Evolutionary conservation across 108 stramenopile species (phyloP).

Genomic region (Cylindrotheca closterium): DNA sequence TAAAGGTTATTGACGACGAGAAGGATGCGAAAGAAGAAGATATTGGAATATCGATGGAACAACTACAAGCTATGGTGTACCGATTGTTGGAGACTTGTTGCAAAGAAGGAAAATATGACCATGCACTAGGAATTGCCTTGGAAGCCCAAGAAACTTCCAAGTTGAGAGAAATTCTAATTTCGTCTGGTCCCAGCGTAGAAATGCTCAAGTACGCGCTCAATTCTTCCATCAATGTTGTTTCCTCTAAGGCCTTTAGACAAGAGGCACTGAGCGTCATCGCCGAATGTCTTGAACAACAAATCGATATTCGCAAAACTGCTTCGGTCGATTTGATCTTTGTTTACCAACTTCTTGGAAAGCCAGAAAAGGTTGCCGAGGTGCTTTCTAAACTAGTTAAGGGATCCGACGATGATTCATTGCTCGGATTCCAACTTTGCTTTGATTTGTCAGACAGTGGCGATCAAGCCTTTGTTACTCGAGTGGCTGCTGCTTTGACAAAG

Average conservation of each 20-base stretch:
- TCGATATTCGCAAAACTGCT: constrained; percentile 11
- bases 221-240: constrained; percentile 52
- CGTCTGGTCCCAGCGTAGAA: constrained; percentile 13
- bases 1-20: constrained; percentile 39
- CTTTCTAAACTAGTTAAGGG: constrained; percentile 59
- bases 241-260: constrained; percentile 73
- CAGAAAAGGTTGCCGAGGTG: constrained; percentile 64
- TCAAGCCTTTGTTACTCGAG: constrained; percentile 86
- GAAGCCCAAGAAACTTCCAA: constrained; percentile 74
- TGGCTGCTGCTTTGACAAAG: constrained; percentile 43
- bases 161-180: constrained; percentile 48
- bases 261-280: constrained; percentile 74
- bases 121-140: constrained; percentile 96
- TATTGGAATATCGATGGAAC: constrained; percentile 69
- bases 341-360: constrained; percentile 74
- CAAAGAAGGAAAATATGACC: constrained; percentile 72
- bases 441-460: constrained; percentile 93
- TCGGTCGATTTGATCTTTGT: constrained; percentile 66
- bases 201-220: constrained; percentile 59
- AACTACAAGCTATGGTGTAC: constrained; percentile 89
- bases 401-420: constrained; percentile 70
- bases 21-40: constrained; percentile 31
- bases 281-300: constrained; percentile 30
- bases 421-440: constrained; percentile 96
- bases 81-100: constrained; percentile 93